Evolutionary conservation across 2,329 filamentous ascomycete genomes (phyloP), one percentile per base, ranked within the genome.

Genomic region (Diaporthe amygdali): DNA sequence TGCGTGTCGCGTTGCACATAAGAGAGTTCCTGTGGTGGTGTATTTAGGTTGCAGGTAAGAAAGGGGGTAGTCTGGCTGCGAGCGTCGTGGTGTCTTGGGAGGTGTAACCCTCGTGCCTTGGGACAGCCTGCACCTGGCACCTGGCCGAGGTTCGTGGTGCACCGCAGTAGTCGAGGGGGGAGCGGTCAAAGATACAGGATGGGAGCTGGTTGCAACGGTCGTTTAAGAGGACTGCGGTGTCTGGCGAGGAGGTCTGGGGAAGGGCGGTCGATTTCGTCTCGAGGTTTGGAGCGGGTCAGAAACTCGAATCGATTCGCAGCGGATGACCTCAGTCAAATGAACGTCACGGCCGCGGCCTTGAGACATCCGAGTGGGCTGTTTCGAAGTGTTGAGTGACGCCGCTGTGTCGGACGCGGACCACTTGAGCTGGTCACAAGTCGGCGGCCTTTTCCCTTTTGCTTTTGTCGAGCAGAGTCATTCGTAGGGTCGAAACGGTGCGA

Each of bases 1-100:
- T 34, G 68, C 55, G 74, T 46, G 72, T 72, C 74, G 76, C 72
- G 71, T 72, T 30, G 72, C 47, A 46, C 59, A 64, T 54, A 52
- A 70, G 56, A 59, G 67, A 54, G 67, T 25, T n/a, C 39, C 46
- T 51, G 69, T 30, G 66, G 37, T 61, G 52, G 27, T 47, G 51
- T 64, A 32, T 70, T 52, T 70, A 64, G 54, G 71, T 69, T 52
- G 70, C 15, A 20, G 41, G 69, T 64, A 30, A 55, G 61, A 69
- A 59, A 61, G 66, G 64, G 47, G 59, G 22, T 14, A 14, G 63
- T 59, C n/a, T 39, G 39, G 30, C 37, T 71, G 10, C 30, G 49
- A 68, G 41, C n/a, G 51, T 56, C 51, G 39, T 27, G n/a, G 41
- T 44, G 66, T 64, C 49, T 51, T 32, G 46, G 20, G 39, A 56